Percentiles rank a stretch among this genome's conserved stretches.
phyloP scores from a whole-genome alignment of 176 grass and related monocot species.

The Bolboschoenus planiculmis region DNA sequence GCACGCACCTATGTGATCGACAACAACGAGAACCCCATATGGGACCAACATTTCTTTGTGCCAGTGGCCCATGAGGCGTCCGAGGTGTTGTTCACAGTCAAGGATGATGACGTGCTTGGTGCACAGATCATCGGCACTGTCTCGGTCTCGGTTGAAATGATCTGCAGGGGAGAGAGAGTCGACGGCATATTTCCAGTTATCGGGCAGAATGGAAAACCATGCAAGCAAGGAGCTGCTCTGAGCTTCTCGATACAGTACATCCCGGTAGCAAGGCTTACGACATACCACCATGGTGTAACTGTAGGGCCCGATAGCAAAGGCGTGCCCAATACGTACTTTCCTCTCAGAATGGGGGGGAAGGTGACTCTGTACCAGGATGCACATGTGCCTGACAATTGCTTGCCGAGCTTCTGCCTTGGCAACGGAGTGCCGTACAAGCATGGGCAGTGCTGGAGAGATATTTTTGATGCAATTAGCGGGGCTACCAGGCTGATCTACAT shows the following conservation, averaged over 20 bases:
- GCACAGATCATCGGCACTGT: conserved; percentile 66
- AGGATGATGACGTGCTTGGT: conserved; percentile 65
- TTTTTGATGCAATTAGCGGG: conserved; percentile 66
- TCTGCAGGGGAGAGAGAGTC: conserved; percentile 43
- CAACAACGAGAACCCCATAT: conserved; percentile 72
- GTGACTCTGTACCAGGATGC: conserved; percentile 79
- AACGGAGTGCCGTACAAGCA: conserved; percentile 59
- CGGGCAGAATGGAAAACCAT: conserved; percentile 52
- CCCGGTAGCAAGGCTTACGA: conserved; percentile 43
- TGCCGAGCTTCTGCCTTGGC: conserved; percentile 55
- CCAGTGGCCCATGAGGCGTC: conserved; percentile 60
- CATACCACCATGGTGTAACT: conserved; percentile 59
- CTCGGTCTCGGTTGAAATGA: conserved; percentile 34
- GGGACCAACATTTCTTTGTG: conserved; percentile 68
- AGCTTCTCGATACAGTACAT: conserved; percentile 61
- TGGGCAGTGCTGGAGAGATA: conserved; percentile 73
- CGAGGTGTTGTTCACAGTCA: conserved; percentile 67
- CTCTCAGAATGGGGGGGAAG: conserved; percentile 45
- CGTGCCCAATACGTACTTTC: conserved; percentile 78
- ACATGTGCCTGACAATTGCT: conserved; percentile 69
- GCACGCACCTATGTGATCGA: conserved; percentile 63
- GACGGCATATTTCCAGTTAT: conserved; percentile 47
- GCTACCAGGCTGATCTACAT: conserved; percentile 74
- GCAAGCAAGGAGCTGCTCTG: conserved; percentile 39
- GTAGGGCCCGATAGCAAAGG: conserved; percentile 43